Evolutionary conservation across 345 rosid genomes (phyloP), one percentile per base, ranked within the genome.

Genomic region (Salix caprea): DNA sequence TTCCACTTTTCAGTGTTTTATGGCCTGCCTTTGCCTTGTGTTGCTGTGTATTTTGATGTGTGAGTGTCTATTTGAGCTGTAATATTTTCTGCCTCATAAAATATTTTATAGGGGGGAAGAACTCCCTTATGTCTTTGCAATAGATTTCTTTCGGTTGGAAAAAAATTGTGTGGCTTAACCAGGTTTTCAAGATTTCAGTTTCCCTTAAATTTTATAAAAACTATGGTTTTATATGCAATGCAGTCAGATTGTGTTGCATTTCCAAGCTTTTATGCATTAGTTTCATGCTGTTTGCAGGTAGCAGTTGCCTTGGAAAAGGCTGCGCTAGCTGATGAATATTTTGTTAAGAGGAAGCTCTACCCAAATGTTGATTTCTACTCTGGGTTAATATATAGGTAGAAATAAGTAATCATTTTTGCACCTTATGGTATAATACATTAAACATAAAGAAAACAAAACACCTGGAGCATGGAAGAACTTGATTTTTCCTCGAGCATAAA

Each of bases 361-460:
- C 99, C 99, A 23, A 96, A 96, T 86, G 98, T 96, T 74, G 99
- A 96, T 88, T 96, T 96, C 89, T 96, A 96, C 84, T 93, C 98
- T 39, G 99, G 99, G 46, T 81, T 93, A 76, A 96, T 96, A 68
- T 92, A 96, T 77, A 88, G 99, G 99, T 96, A 83, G 1, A 58
- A 28, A 19, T 18, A 71, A 54, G 10, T 76, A 77, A 30, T 23
- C 60, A 42, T 23, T 62, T 24, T 28, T 81, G 3, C 39, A 48
- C 14, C 68, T 50, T 14, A 26, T 42, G 4, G 24, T 70, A 18
- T 30, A 67, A 70, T 21, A 1, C 24, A n/a, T 58, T n/a, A n/a
- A 3, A n/a, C 26, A 58, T 58, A 58, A n/a, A 58, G 28, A 58
- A n/a, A 46, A 44, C 10, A 56, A n/a, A 23, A 58, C 15, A 15